phyloP scores from a whole-genome alignment of 345 rosid genomes.

The Boechera stricta region DNA sequence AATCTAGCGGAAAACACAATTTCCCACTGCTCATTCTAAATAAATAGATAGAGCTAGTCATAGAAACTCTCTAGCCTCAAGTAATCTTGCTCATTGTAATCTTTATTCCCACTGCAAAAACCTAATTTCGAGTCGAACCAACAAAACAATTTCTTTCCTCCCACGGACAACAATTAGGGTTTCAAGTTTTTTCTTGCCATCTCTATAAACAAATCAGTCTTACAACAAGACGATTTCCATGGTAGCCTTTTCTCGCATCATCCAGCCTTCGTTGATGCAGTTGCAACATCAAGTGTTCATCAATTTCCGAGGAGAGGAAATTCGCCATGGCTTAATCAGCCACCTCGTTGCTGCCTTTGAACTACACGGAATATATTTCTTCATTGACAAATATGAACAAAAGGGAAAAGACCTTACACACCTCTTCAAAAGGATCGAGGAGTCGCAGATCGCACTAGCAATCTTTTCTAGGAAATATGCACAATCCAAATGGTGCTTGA shows the following conservation, averaged over 20 bases:
- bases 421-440: slow-evolving; percentile 15
- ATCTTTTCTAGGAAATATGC: not conserved
- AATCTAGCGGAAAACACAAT: no score
- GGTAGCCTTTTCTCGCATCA: not conserved
- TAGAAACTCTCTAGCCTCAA: no score
- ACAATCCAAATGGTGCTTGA: slow-evolving; percentile 3
- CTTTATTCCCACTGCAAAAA: no score
- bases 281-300: not conserved
- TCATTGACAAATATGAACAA: slow-evolving; percentile 18
- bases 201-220: no score
- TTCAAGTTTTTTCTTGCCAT: no score
- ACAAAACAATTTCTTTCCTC: no score
- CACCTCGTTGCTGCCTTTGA: slow-evolving; percentile 19
- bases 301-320: slow-evolving; percentile 23
- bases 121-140: no score
- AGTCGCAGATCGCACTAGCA: not conserved
- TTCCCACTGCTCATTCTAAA: no score
- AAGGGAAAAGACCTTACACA: slow-evolving; percentile 16
- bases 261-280: not conserved
- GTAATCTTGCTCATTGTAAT: no score
- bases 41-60: no score
- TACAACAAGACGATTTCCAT: no score
- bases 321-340: slow-evolving; percentile 17
- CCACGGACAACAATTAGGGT: no score
- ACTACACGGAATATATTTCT: not conserved